Conservation (phyloP, 2,329 filamentous ascomycete genomes). For the Macrophomina phaseolina region DNA sequence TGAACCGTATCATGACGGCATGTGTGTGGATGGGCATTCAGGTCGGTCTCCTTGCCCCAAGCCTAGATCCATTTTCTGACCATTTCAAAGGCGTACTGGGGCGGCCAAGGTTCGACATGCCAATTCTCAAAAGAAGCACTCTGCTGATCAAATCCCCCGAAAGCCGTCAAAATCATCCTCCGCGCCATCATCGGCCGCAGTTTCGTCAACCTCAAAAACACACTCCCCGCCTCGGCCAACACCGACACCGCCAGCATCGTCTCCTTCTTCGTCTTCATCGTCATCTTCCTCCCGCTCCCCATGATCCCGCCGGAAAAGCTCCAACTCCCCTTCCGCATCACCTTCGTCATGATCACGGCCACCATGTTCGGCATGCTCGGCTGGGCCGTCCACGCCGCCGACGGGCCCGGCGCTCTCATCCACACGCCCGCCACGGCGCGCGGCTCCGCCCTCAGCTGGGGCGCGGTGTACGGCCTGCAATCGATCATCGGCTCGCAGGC, state of each 20-base stretch:
- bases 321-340: slow-evolving; percentile 52
- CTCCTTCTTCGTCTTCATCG: slow-evolving; percentile 43
- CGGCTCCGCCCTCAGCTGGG: slow-evolving; percentile 48
- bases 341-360: slow-evolving; percentile 51
- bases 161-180: slow-evolving; percentile 27
- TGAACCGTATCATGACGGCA: slow-evolving; percentile 34
- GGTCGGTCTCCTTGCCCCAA: neutral
- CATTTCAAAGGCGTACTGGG: slow-evolving; percentile 21
- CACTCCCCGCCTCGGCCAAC: slow-evolving; percentile 40
- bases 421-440: slow-evolving; percentile 42
- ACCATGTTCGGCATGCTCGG: slow-evolving; percentile 41
- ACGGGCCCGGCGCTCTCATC: slow-evolving; percentile 48
- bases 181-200: slow-evolving; percentile 19
- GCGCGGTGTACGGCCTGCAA: slow-evolving; percentile 55
- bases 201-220: slow-evolving; percentile 35
- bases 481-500: slow-evolving; percentile 50
- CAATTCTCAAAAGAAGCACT: neutral
- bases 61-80: neutral
- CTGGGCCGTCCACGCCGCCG: slow-evolving; percentile 51
- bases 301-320: slow-evolving; percentile 56
- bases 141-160: neutral
- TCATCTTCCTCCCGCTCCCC: slow-evolving; percentile 51
- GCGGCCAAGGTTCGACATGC: slow-evolving; percentile 18
- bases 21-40: slow-evolving; percentile 35
- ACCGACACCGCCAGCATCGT: slow-evolving; percentile 44